phyloP scores from a whole-genome alignment of 176 grass and related monocot species.

The Cocos nucifera region DNA sequence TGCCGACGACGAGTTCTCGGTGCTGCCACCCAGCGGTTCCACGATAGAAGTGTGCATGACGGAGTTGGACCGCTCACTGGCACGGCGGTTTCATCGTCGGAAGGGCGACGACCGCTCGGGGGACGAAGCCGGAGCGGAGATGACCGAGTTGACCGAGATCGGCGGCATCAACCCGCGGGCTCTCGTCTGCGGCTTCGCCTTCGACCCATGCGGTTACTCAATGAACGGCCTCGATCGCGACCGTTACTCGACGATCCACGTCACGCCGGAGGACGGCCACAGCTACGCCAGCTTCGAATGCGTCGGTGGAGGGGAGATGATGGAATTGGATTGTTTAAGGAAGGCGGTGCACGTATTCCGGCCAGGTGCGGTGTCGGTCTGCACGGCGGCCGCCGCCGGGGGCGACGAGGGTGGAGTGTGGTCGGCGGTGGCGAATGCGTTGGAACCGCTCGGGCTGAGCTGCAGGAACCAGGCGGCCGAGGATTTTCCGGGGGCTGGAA shows the following conservation, averaged over 20 bases:
- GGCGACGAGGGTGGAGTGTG: not conserved
- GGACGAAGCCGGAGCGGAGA: slow-evolving; percentile 22
- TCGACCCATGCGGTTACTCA: slow-evolving; percentile 40
- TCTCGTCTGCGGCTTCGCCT: slow-evolving; percentile 30
- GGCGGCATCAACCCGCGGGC: slow-evolving; percentile 12
- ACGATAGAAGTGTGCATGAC: slow-evolving; percentile 41
- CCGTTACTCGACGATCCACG: slow-evolving; percentile 42
- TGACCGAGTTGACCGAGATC: slow-evolving; percentile 24
- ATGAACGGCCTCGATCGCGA: slow-evolving; percentile 33
- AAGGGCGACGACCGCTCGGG: slow-evolving; percentile 16
- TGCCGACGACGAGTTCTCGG: not conserved
- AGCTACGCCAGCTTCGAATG: slow-evolving; percentile 47
- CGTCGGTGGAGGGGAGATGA: not conserved
- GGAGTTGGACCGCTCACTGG: slow-evolving; percentile 23
- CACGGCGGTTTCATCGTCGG: slow-evolving; percentile 6
- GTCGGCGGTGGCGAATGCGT: slow-evolving; percentile 13
- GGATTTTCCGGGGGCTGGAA: slow-evolving; percentile 17
- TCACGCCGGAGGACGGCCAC: slow-evolving; percentile 42
- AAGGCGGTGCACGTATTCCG: slow-evolving; percentile 18
- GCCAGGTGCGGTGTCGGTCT: slow-evolving; percentile 15
- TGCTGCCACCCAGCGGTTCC: not conserved
- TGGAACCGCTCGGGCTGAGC: slow-evolving; percentile 26
- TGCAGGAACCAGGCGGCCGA: slow-evolving; percentile 15
- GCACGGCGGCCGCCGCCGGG: not conserved
- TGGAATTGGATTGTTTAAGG: not conserved